Base-by-base conservation (phyloP, 129 eudicot species). In the Dittrichia graveolens region DNA sequence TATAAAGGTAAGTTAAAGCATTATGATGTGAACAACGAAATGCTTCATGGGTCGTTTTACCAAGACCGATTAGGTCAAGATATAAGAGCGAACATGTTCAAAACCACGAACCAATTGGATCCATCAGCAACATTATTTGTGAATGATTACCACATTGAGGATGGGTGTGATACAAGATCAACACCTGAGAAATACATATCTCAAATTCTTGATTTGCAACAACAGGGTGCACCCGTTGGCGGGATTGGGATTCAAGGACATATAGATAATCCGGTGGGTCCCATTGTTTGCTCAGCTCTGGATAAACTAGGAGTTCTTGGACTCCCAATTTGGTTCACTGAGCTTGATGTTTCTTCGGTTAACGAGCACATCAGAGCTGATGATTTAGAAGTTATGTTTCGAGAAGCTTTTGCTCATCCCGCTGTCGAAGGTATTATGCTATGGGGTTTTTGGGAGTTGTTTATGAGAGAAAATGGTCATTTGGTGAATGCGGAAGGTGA, bases 401-500 rank as follows among this genome's bases (percentile, higher is more conserved):
- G 91, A 0, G 98, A 93, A 61, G 92, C 89, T 4, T 93, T 70
- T 75, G 98, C 96, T 5, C 96, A 93, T 82, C 96, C 98, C 0
- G 95, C 98, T 0, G 95, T 89, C 12, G 98, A 93, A 37, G 98
- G 98, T n/a, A 73, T 93, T 8, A 84, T 93, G 91, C 38, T 93
- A 55, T 93, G 96, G 98, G 98, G 98, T 10, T 90, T 93, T 31
- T 93, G 98, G 98, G 98, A 93, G 88, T 55, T 93, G 76, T 90
- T 89, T 74, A 87, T 93, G 98, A 85, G 98, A 14, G 96, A 89
- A 3, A 76, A 93, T 64, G 75, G 95, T 0, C 89, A 87, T 69
- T 80, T 93, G 61, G 96, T 93, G 65, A 77, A 90, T 72, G 98
- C 98, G 0, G 98, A 93, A 84, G 95, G 98, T 3, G 95, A 93